Evolutionary conservation across 2,329 filamentous ascomycete genomes (phyloP), one percentile per base, ranked within the genome.

Genomic region (Mycosphaerella sp.): DNA sequence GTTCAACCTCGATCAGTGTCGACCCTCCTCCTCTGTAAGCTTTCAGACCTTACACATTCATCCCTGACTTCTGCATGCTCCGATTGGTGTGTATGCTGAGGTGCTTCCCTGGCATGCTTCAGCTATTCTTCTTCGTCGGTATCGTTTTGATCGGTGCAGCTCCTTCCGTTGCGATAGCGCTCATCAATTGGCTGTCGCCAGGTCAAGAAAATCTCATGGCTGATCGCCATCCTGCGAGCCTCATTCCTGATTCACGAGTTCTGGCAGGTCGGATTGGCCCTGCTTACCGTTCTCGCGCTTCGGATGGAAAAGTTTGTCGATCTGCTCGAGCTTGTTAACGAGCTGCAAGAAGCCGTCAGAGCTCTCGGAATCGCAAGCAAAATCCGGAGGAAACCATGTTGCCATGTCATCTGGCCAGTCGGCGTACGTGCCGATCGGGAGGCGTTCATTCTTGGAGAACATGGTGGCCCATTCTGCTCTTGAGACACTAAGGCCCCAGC

Each of bases 371-470:
- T 52, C 45, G 9, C 51, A 41, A 14, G 48, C 55, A 34, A 56
- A 43, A 39, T 66, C 62, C 11, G 56, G 39, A 2, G 68, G 67
- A 38, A 71, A 70, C 66, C 66, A 70, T 8, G 55, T 59, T 6
- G 59, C 54, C 9, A 64, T 57, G 40, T 63, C 63, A 34, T 64
- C 58, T 2, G 51, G 45, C 67, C 67, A 71, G 6, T 60, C 56
- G 2, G 63, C 60, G 32, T 40, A 44, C 21, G 56, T 54, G 14
- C 67, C 68, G 26, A 69, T 60, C 0, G 43, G 10, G 7, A 70
- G 55, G 9, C 59, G 53, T 41, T 64, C 62, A 46, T 70, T 70
- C 46, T 59, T 38, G 1, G 56, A 55, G 10, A 71, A 58, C 26
- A 52, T 55, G 4, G 43, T 60, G n/a, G 63, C 62, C 69, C 69